Percentiles rank a stretch among this genome's conserved stretches.
These are phyloP conservation scores for Selaginella moellendorffii DNA, from an alignment of 75 land plant species.

Conservation along the genomic window DNA sequence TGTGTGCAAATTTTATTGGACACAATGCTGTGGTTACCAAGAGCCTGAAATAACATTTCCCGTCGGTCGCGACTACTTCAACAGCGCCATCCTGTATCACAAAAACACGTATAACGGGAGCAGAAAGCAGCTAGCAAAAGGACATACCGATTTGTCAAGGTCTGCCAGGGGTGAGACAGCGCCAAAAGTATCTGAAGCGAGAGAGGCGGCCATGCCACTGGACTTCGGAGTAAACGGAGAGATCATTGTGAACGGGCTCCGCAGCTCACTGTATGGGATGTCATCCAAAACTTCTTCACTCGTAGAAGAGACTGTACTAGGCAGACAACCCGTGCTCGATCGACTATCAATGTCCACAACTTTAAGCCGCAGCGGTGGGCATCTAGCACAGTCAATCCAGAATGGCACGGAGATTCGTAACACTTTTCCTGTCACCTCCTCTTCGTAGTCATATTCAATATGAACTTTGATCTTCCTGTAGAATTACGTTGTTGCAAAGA, in stretches of 20 bases:
- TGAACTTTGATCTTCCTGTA: constrained; percentile 66
- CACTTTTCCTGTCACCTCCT: constrained; percentile 28
- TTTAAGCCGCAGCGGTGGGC: constrained; percentile 52
- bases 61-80: constrained; percentile 62
- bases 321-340: constrained; percentile 11
- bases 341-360: constrained; percentile 21
- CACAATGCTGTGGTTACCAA: constrained; percentile 59
- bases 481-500: too few relatives aligned
- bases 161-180: constrained; percentile 49
- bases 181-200: constrained; percentile 35
- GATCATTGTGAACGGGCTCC: constrained; percentile 41
- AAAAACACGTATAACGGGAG: neutral
- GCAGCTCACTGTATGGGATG: constrained; percentile 56
- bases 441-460: constrained; percentile 52
- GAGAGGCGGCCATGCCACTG: constrained; percentile 50
- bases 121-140: too few relatives aligned
- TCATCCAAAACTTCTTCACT: constrained; percentile 30
- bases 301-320: neutral
- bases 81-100: constrained; percentile 62
- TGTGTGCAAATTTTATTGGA: constrained; percentile 60
- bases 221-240: constrained; percentile 46
- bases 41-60: constrained; percentile 33
- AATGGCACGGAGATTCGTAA: constrained; percentile 66
- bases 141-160: constrained; percentile 63
- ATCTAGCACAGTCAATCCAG: constrained; percentile 64